Conservation (phyloP, 306 rosid species). For the Begonia peltatifolia region DNA sequence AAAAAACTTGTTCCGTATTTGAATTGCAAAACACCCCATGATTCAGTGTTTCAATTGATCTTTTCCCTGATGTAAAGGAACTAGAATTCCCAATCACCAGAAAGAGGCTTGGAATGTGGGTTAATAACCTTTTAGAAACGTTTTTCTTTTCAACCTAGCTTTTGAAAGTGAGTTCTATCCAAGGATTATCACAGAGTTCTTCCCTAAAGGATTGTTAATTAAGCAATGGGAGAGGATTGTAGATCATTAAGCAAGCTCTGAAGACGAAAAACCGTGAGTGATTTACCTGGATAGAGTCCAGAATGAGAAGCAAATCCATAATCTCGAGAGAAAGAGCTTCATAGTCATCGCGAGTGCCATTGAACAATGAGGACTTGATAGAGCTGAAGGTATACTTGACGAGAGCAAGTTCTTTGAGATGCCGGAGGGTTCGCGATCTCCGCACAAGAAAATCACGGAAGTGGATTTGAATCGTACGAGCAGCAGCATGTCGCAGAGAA, state of each 20-base stretch:
- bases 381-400: constrained; percentile 44
- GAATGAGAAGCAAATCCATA: constrained; percentile 52
- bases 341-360: constrained; percentile 27
- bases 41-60: too few species aligned
- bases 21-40: too few species aligned
- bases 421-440: constrained; percentile 67
- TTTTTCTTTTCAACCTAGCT: too few species aligned
- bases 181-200: too few species aligned
- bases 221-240: too few species aligned
- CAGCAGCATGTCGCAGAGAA: constrained; percentile 59
- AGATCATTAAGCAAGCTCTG: neutral
- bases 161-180: too few species aligned
- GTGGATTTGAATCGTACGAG: constrained; percentile 63
- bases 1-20: too few species aligned
- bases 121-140: too few species aligned
- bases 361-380: constrained; percentile 39
- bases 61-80: too few species aligned
- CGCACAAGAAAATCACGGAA: constrained; percentile 80
- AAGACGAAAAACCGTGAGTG: neutral
- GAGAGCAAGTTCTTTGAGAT: constrained; percentile 65
- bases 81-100: too few species aligned
- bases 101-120: too few species aligned
- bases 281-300: constrained; percentile 63
- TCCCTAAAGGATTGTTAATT: too few species aligned
- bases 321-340: constrained; percentile 35